phyloP scores from a whole-genome alignment of 2,329 filamentous ascomycete species.

The Chaetomium sp. region DNA sequence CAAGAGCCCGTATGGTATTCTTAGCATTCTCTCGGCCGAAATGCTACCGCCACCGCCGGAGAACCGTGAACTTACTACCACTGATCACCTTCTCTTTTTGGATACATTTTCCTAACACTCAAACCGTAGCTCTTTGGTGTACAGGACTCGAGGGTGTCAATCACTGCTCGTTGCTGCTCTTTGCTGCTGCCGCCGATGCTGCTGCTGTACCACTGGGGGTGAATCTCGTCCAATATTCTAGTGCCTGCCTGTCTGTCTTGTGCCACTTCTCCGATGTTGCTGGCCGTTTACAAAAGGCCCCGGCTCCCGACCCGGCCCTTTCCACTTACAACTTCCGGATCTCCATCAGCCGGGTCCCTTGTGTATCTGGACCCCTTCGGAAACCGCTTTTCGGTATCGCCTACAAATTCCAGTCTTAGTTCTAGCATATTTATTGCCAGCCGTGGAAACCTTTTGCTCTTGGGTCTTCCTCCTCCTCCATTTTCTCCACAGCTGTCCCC shows the following conservation, averaged over 20 bases:
- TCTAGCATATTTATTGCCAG: background rate
- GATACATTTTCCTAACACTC: background rate
- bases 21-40: background rate
- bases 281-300: constrained; percentile 21
- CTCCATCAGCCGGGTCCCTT: constrained; percentile 2
- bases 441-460: background rate
- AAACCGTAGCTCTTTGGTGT: background rate
- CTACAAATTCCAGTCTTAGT: background rate
- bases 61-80: background rate
- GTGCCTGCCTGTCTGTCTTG: constrained; percentile 2
- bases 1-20: background rate
- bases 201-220: constrained; percentile 14
- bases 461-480: background rate
- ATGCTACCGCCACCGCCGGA: background rate
- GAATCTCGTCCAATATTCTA: constrained; percentile 5
- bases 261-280: constrained; percentile 2
- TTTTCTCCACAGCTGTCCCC: background rate
- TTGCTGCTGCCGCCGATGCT: background rate
- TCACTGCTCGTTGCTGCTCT: background rate
- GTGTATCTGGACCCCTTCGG: background rate
- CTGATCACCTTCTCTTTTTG: constrained; percentile 12
- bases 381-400: background rate
- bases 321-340: background rate
- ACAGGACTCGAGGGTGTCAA: background rate
- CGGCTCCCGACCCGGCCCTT: background rate